phyloP scores from a whole-genome alignment of 768 basidiomycete species.

The Hortiboletus campestris region DNA sequence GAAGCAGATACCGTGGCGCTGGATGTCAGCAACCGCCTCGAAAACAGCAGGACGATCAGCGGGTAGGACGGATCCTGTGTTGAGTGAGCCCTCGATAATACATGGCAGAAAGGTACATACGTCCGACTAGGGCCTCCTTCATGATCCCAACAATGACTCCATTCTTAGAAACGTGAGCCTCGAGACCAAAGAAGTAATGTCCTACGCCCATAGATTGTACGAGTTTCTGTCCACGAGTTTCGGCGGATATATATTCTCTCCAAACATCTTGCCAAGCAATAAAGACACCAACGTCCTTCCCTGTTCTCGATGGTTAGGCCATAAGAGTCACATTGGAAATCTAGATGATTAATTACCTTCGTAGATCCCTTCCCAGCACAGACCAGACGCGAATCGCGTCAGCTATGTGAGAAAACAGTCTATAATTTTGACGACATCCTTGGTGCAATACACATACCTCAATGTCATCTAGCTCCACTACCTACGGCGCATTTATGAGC shows the following conservation, averaged over 20 bases:
- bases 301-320: constrained; percentile 12
- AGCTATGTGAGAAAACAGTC: constrained; percentile 15
- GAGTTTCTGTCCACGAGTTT: constrained; percentile 31
- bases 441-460: constrained; percentile 16
- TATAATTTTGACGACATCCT: neutral
- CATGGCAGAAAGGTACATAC: constrained; percentile 11
- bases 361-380: constrained; percentile 31
- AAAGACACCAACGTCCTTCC: constrained; percentile 26
- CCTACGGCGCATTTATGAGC: constrained; percentile 18
- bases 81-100: constrained; percentile 4
- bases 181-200: constrained; percentile 28
- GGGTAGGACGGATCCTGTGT: constrained; percentile 18
- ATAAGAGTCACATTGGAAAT: neutral
- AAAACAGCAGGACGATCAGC: constrained; percentile 29
- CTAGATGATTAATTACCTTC: constrained; percentile 14
- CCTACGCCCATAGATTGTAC: constrained; percentile 28
- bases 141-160: constrained; percentile 32
- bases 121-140: constrained; percentile 29
- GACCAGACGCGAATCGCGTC: constrained; percentile 21
- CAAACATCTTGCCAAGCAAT: constrained; percentile 29
- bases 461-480: constrained; percentile 31
- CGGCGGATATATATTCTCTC: constrained; percentile 21
- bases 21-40: constrained; percentile 32
- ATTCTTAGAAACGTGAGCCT: constrained; percentile 31
- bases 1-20: constrained; percentile 27